Evolutionary conservation across 805 yeast genomes (phyloP), one percentile per base, ranked within the genome.

Genomic region (Starmerella roubikii): DNA sequence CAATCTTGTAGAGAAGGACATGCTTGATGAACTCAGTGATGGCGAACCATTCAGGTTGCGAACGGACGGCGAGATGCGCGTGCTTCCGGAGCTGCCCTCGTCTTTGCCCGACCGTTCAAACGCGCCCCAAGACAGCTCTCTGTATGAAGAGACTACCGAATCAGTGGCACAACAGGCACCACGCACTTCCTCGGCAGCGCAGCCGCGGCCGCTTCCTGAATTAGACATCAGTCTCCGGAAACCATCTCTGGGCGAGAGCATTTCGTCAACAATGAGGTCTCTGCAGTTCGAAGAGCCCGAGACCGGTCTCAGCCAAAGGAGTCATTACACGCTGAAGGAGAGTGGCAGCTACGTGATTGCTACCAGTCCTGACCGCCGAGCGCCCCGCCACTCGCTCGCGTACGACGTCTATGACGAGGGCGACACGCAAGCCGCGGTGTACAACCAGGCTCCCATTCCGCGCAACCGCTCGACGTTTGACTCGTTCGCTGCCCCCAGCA

Each of bases 301-400:
- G 10, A 10, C 17, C 6, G 24, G 35, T 18, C 10, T n/a, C n/a
- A n/a, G n/a, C n/a, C n/a, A n/a, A n/a, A n/a, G 26, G 7, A 21
- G 32, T 3, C 34, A 38, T 23, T 47, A 47, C 37, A 35, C 37
- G 8, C 11, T 47, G 10, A 27, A 48, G 3, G 51, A 47, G 26
- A 38, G 30, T 31, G 48, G 41, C 15, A 40, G 44, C 38, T 41
- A 44, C 17, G 44, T 47, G 9, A 38, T 47, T 18, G 49, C 51
- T 3, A 44, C 42, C 5, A 39, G 48, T 26, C 48, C 48, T n/a
- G 22, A 17, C 5, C 35, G 41, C 29, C 43, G 34, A 2, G 17
- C 11, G 13, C 24, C 20, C 5, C 26, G 27, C 13, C 34, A 24
- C n/a, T 37, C 44, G 9, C 25, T 16, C 5, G 48, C 41, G 5